phyloP scores from a whole-genome alignment of 2,329 filamentous ascomycete species.

The Nemania sp. region DNA sequence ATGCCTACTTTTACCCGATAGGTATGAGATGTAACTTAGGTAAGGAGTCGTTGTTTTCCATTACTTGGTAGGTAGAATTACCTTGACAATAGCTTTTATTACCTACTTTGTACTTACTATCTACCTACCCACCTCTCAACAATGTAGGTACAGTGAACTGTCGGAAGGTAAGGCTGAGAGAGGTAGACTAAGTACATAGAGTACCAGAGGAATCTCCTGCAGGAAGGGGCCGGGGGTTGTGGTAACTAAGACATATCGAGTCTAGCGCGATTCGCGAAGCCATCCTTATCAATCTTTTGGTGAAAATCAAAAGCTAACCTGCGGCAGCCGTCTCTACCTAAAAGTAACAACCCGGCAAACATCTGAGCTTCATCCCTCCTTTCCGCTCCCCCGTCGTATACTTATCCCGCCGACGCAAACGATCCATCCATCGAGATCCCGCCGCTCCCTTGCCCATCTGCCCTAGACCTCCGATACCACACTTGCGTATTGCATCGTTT shows the following conservation, averaged over 20 bases:
- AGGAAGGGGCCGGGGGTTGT: slow-evolving; percentile 21
- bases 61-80: too few species aligned
- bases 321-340: slow-evolving; percentile 28
- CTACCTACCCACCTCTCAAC: too few species aligned
- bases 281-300: slow-evolving; percentile 18
- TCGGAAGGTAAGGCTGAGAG: too few species aligned
- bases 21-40: too few species aligned
- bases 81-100: too few species aligned
- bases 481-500: background rate
- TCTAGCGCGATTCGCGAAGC: slow-evolving; percentile 10
- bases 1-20: too few species aligned
- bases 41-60: too few species aligned
- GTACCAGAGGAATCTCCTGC: slow-evolving; percentile 25
- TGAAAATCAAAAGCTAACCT: slow-evolving; percentile 31
- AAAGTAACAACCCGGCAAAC: slow-evolving; percentile 21
- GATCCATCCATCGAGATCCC: slow-evolving; percentile 4
- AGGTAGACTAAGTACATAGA: background rate
- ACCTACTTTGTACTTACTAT: too few species aligned
- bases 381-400: slow-evolving; percentile 8
- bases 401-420: slow-evolving; percentile 17
- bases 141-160: too few species aligned
- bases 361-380: slow-evolving; percentile 19
- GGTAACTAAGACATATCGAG: background rate
- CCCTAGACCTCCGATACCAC: background rate
- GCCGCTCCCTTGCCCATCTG: background rate